These are phyloP conservation scores for Calonectria ilicicola DNA, from an alignment of 2,329 filamentous ascomycete species.

Conservation along the genomic window DNA sequence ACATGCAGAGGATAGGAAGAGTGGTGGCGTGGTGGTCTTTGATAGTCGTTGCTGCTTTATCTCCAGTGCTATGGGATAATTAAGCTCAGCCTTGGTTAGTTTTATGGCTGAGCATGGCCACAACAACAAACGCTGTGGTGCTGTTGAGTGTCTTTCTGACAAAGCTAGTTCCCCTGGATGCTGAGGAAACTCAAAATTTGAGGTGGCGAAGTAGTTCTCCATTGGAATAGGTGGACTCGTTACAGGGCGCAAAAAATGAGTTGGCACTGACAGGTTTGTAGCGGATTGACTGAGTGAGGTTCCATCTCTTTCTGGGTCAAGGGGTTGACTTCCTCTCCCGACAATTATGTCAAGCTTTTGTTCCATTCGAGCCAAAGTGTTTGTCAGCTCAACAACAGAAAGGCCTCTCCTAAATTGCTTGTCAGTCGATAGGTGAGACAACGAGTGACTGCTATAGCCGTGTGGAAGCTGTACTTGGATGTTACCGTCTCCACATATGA, in stretches of 20 bases:
- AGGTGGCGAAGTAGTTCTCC: slow-evolving; percentile 16
- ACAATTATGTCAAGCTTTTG: slow-evolving; percentile 22
- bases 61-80: slow-evolving; percentile 29
- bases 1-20: neutral
- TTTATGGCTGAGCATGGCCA: slow-evolving; percentile 27
- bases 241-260: neutral
- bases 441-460: neutral
- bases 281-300: neutral
- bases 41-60: slow-evolving; percentile 18
- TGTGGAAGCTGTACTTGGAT: slow-evolving; percentile 1
- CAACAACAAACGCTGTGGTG: slow-evolving; percentile 25
- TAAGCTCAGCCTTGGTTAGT: slow-evolving; percentile 21
- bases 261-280: neutral
- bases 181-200: neutral
- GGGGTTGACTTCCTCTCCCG: neutral
- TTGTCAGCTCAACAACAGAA: slow-evolving; percentile 18
- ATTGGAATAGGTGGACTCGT: slow-evolving; percentile 6
- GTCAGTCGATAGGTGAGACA: neutral
- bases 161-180: slow-evolving; percentile 23
- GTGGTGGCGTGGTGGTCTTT: slow-evolving; percentile 3
- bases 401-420: slow-evolving; percentile 15
- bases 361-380: slow-evolving; percentile 22
- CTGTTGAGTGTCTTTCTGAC: slow-evolving; percentile 22
- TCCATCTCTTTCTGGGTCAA: neutral
- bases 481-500: slow-evolving; percentile 28